Base-by-base conservation (phyloP, 225 moss, liverwort and hornwort genomes). In the Antitrichia curtipendula region DNA sequence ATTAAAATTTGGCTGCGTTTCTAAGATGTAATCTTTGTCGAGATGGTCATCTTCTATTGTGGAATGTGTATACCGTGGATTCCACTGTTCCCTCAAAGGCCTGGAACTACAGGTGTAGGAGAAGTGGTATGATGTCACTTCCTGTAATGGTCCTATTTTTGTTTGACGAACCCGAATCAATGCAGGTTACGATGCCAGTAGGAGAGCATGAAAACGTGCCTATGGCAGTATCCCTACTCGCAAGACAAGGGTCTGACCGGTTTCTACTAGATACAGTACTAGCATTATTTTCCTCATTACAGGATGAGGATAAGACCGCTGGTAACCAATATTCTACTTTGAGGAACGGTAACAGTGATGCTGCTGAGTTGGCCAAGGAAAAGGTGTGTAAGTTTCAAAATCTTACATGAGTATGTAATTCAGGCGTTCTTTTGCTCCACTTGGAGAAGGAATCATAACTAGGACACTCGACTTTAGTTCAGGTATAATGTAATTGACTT, bases 211-310 rank as follows among this genome's bases (percentile, higher is more conserved):
- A 94, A 57, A 89, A 91, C 82, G 94, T 89, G 60, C 96, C 99
- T 79, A 87, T 90, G 31, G 95, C 95, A 86, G 95, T 97, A 57
- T 99, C 99, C 84, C 84, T 99, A 28, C 94, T 99, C 59, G 96
- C 97, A 49, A 95, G 95, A 87, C 97, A 98, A 92, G 99, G 99
- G 40, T 95, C 94, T 85, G 99, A 97, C 75, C 97, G 95, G 54
- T 95, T 99, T 91, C 93, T 99, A 87, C 91, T 99, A 60, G 97
- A 99, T 86, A 96, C 94, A 71, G 94, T 96, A 53, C 81, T 93
- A 61, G 95, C 97, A 63, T 90, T 99, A 70, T 88, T 93, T 91
- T 91, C 95, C 58, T 91, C 92, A 54, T 91, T 96, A 53, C 99
- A 95, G 75, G 95, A 96, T 69, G 94, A 97, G 85, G 94, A 94